Evolutionary conservation across 371 early-diverging fungal genomes (phyloP).

Genomic region (Zancudomyces culisetae): DNA sequence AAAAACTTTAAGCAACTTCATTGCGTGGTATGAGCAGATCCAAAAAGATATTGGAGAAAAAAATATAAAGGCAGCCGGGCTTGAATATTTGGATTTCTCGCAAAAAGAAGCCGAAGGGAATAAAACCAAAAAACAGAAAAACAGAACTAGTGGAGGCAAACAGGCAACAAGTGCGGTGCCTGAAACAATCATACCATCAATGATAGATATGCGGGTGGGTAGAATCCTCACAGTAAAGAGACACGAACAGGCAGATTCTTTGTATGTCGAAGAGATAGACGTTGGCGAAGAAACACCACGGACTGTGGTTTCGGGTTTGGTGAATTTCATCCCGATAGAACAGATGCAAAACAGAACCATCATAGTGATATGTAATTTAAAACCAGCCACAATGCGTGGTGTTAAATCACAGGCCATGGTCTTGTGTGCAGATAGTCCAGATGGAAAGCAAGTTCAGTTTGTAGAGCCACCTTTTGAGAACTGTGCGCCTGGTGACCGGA

Average conservation of each 20-base stretch:
- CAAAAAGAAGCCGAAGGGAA: conserved; percentile 15
- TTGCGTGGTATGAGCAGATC: conserved; percentile 60
- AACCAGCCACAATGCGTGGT: conserved; percentile 90
- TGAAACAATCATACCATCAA: conserved; percentile 34
- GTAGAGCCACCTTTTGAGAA: conserved; percentile 67
- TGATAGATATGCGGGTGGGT: conserved; percentile 86
- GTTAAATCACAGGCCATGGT: conserved; percentile 92
- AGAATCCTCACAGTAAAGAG: conserved; percentile 58
- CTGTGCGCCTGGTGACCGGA: conserved; percentile 76
- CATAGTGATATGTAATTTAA: conserved; percentile 68
- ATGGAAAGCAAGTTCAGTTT: conserved; percentile 75
- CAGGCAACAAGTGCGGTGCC: conserved; percentile 29
- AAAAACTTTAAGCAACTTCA: conserved; percentile 2
- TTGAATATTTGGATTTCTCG: conserved; percentile 12
- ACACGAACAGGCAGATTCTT: conserved; percentile 81
- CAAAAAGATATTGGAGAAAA: conserved; percentile 36
- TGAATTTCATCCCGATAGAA: conserved; percentile 70
- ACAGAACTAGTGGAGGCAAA: conserved; percentile 22
- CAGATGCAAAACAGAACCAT: conserved; percentile 55
- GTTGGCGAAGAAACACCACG: conserved; percentile 71
- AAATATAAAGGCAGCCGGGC: conserved; percentile 27
- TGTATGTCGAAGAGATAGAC: conserved; percentile 90
- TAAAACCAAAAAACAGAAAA: conserved; percentile 20
- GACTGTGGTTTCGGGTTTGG: conserved; percentile 81
- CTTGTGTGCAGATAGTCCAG: conserved; percentile 69